Evolutionary conservation across 192 early-diverging fungal species (phyloP).

Genomic region (Entomortierella beljakovae): DNA sequence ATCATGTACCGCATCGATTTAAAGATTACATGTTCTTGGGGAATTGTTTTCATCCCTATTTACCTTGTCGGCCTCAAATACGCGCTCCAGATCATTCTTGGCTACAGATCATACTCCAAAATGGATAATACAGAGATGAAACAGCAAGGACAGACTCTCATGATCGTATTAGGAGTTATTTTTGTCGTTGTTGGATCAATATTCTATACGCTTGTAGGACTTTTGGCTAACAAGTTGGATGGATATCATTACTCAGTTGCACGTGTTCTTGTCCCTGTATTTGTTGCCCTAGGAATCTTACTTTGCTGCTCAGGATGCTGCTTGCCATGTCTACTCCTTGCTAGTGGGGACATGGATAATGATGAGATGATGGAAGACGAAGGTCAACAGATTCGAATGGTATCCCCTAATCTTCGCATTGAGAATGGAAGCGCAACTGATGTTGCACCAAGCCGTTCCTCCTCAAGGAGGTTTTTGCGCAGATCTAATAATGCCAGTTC

Average conservation of each 20-base stretch:
- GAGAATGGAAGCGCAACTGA: slow-evolving; percentile 5
- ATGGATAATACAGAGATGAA: slow-evolving; percentile 59
- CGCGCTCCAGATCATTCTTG: slow-evolving; percentile 58
- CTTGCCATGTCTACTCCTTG: slow-evolving; percentile 62
- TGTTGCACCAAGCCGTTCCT: background rate
- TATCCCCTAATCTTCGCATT: slow-evolving; percentile 54
- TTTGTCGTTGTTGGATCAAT: slow-evolving; percentile 61
- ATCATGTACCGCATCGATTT: slow-evolving; percentile 73
- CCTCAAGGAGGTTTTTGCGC: slow-evolving; percentile 32
- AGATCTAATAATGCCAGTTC: slow-evolving; percentile 21
- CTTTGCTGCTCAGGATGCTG: slow-evolving; percentile 71
- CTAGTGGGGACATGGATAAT: slow-evolving; percentile 40
- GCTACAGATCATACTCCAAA: slow-evolving; percentile 45
- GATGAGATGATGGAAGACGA: slow-evolving; percentile 59
- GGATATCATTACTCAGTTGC: slow-evolving; percentile 60
- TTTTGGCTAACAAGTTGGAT: slow-evolving; percentile 52
- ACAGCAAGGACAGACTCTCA: slow-evolving; percentile 61
- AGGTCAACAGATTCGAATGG: slow-evolving; percentile 34
- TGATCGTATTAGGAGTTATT: slow-evolving; percentile 54
- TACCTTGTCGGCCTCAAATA: slow-evolving; percentile 74
- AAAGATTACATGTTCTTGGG: slow-evolving; percentile 69
- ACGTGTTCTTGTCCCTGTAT: slow-evolving; percentile 74
- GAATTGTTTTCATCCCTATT: slow-evolving; percentile 73
- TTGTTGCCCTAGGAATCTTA: slow-evolving; percentile 67
- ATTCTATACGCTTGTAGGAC: slow-evolving; percentile 48